Percentiles rank a stretch among this genome's conserved stretches.
phyloP scores from a whole-genome alignment of 371 early-diverging fungal genomes.

The Apophysomyces ossiformis region DNA sequence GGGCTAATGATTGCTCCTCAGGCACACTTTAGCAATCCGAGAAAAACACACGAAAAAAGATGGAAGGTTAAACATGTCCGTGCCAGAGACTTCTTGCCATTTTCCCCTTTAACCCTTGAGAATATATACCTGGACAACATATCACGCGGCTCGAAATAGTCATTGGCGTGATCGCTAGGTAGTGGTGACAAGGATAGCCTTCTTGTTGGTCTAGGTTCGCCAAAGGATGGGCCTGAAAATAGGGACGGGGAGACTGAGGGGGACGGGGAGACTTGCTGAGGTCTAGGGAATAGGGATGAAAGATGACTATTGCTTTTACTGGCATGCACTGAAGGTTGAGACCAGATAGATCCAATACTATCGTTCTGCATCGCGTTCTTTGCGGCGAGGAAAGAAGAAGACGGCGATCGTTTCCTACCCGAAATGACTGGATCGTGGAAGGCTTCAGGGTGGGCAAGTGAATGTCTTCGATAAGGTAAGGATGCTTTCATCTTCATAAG shows the following conservation, averaged over 20 bases:
- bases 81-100: not conserved
- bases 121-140: conserved; percentile 29
- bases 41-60: no score
- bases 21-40: conserved; percentile 18
- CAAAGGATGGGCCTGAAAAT: conserved; percentile 18
- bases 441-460: conserved; percentile 24
- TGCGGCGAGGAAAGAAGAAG: conserved; percentile 9
- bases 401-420: conserved; percentile 14
- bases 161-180: conserved; percentile 13
- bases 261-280: conserved; percentile 12
- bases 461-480: conserved; percentile 33
- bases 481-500: conserved; percentile 11
- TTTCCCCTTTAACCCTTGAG: not conserved
- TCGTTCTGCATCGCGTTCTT: not conserved
- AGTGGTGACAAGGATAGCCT: conserved; percentile 29
- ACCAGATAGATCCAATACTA: conserved; percentile 5
- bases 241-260: conserved; percentile 20
- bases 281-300: conserved; percentile 9
- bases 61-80: no score
- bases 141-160: conserved; percentile 23
- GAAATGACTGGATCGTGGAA: conserved; percentile 17
- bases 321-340: not conserved
- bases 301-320: not conserved
- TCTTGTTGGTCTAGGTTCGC: conserved; percentile 15
- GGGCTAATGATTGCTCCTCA: conserved; percentile 24